Percentiles rank a stretch among this genome's conserved stretches.
phyloP scores from a whole-genome alignment of 2,329 filamentous ascomycete species.

The Sporothrix dimorphospora region DNA sequence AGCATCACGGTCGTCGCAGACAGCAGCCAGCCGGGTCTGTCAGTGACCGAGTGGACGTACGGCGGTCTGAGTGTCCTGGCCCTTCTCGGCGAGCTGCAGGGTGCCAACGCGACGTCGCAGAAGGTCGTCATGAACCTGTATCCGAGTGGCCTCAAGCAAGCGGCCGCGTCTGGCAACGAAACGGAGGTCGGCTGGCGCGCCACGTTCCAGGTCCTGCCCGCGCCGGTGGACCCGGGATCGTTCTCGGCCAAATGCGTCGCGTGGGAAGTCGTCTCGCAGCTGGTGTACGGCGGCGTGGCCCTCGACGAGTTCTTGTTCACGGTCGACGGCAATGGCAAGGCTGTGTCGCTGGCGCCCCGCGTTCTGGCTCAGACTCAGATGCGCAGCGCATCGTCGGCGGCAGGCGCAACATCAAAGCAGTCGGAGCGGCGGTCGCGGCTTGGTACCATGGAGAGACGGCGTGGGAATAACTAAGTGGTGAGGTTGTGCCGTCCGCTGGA shows the following conservation, averaged over 20 bases:
- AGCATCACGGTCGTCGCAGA: background rate
- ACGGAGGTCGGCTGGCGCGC: constrained; percentile 19
- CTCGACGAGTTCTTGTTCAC: constrained; percentile 25
- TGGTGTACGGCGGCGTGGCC: constrained; percentile 22
- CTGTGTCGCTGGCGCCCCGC: background rate
- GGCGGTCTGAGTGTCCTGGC: background rate
- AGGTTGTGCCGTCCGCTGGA: no score
- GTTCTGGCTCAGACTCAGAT: constrained; percentile 9
- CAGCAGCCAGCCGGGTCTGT: background rate
- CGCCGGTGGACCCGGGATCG: background rate
- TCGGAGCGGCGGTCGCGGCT: background rate
- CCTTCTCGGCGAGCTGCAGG: constrained; percentile 7
- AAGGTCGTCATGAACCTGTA: constrained; percentile 20
- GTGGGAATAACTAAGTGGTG: background rate
- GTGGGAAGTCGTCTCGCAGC: constrained; percentile 11
- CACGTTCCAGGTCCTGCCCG: constrained; percentile 18
- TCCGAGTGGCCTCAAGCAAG: background rate
- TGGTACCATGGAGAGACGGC: background rate
- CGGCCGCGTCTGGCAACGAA: background rate
- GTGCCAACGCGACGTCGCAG: background rate
- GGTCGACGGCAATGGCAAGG: background rate
- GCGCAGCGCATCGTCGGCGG: background rate
- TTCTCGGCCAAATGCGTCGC: constrained; percentile 16
- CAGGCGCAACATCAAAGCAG: background rate
- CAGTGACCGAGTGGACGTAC: constrained; percentile 1